These are phyloP conservation scores for Chaetomiaceae sp. DNA, from an alignment of 2,329 filamentous ascomycete genomes.

Conservation along the genomic window DNA sequence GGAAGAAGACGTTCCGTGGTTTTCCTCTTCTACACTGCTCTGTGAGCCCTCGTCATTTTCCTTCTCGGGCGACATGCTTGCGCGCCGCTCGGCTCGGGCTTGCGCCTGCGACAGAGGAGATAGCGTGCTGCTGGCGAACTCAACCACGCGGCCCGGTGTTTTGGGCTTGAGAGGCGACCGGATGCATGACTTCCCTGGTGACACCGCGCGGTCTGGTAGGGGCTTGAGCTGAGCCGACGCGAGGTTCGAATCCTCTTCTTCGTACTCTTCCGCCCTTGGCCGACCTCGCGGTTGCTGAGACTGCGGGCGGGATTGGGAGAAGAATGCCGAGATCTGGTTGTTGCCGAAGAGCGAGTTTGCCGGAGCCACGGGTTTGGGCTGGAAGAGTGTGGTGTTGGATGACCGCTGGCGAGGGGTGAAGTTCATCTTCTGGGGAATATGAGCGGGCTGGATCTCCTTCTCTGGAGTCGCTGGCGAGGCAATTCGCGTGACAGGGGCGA, in stretches of 20 bases:
- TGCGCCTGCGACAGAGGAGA: constrained; percentile 43
- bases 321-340: constrained; percentile 16
- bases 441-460: constrained; percentile 27
- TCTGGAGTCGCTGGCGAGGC: background rate
- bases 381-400: constrained; percentile 36
- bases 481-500: background rate
- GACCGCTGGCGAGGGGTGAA: constrained; percentile 43
- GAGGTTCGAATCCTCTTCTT: constrained; percentile 35
- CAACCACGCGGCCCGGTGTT: constrained; percentile 55
- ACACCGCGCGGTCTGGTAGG: constrained; percentile 48
- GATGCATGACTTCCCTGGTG: constrained; percentile 53
- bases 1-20: background rate
- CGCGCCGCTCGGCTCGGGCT: constrained; percentile 24
- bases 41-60: background rate
- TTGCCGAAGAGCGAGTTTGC: constrained; percentile 21
- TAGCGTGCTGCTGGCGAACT: constrained; percentile 50
- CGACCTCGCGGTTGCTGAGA: background rate
- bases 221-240: constrained; percentile 43
- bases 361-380: constrained; percentile 15
- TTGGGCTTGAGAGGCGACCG: constrained; percentile 55
- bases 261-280: constrained; percentile 6
- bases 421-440: constrained; percentile 45
- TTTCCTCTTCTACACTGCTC: constrained; percentile 7
- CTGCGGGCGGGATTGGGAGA: constrained; percentile 8
- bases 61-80: constrained; percentile 2